Evolutionary conservation across 2,329 filamentous ascomycete species (phyloP), one percentile per base, ranked within the genome.

Genomic region (Fusarium begoniae): DNA sequence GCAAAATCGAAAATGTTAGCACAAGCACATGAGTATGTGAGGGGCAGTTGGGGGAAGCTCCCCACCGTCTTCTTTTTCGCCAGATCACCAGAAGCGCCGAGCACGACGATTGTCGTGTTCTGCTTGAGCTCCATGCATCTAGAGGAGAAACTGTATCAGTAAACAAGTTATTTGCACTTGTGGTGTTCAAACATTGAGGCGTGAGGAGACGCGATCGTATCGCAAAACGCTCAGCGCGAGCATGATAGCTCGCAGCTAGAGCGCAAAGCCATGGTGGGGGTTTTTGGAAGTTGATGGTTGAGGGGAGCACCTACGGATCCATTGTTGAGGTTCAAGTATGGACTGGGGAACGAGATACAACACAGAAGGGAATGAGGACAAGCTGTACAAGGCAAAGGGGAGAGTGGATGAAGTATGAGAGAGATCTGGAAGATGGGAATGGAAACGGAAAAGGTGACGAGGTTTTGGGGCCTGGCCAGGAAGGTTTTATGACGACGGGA

Each of bases 31-130:
- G 24, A 53, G 44, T 51, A 41, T 48, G 41, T 68, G 54, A 69
- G 62, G 65, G 72, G 64, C 57, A 64, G 60, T 68, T 56, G 47
- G 63, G 58, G 68, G 58, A 61, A 61, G 66, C 60, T 70, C 60
- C 91, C 83, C 86, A 97, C 95, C 51, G 96, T 99, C 92, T 99
- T 99, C 92, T 99, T 99, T 90, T 99, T 99, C 58, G 96, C 96
- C 77, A 99, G 87, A 88, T 99, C 96, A 80, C 96, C 96, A 60
- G 96, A 99, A 76, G 96, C 96, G 81, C 96, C 96, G 77, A 99
- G 92, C 80, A 99, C 96, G 80, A 99, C 90, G 80, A 99, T 97
- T 82, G 95, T 90, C 76, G 96, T 99, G 89, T 99, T 97, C 82
- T 98, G 94, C 89, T 98, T 99, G 82, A 99, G 92, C 90, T 99